phyloP scores from a whole-genome alignment of 331 rosid species.

The Rosa hybrid region DNA sequence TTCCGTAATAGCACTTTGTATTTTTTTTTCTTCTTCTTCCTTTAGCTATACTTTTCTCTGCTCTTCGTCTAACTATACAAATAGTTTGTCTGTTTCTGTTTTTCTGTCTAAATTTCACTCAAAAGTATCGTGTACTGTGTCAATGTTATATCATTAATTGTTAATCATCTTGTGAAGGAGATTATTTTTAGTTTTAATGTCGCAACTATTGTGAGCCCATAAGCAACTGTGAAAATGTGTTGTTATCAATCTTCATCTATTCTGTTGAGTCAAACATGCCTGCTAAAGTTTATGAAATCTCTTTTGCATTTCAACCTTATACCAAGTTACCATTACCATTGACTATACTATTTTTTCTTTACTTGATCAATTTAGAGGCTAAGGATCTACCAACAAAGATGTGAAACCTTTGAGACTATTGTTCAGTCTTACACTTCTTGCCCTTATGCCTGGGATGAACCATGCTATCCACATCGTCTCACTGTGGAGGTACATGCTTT shows the following conservation, averaged over 20 bases:
- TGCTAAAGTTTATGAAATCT: background rate
- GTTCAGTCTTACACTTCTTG: conserved; percentile 74
- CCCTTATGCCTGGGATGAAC: conserved; percentile 97
- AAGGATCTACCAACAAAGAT: conserved; percentile 85
- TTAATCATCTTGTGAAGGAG: background rate
- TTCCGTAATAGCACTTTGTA: background rate
- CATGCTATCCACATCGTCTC: conserved; percentile 89
- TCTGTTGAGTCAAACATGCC: background rate
- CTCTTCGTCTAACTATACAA: background rate
- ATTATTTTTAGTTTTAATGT: background rate
- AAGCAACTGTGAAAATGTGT: background rate
- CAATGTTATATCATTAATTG: background rate
- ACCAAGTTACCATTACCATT: background rate
- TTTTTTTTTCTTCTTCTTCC: background rate
- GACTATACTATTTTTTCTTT: conserved; percentile 17
- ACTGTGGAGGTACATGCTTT: conserved; percentile 64
- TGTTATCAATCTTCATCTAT: background rate
- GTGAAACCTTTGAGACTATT: conserved; percentile 80
- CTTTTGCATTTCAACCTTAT: conserved; percentile 5
- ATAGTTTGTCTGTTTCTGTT: background rate
- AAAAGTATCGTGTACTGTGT: background rate
- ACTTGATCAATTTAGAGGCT: conserved; percentile 58
- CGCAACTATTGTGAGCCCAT: conserved; percentile 1
- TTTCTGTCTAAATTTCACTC: background rate
- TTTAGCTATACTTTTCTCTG: background rate